phyloP scores from a whole-genome alignment of 257 asterid genomes.

The Nicotiana otophora region DNA sequence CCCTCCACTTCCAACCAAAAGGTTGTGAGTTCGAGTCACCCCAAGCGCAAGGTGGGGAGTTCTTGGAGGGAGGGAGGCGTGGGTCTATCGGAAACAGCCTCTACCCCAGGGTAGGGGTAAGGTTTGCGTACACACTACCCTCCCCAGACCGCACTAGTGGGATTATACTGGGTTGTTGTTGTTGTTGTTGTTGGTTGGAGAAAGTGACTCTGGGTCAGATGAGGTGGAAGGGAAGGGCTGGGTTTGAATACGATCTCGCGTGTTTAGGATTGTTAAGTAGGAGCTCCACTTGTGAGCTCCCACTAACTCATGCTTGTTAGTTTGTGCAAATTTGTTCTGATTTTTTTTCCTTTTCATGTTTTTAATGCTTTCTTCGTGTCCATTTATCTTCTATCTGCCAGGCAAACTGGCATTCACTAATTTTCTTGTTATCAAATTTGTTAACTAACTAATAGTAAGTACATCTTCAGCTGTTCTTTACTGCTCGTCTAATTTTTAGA shows the following conservation, averaged over 20 bases:
- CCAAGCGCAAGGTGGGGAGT: no score
- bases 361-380: neutral
- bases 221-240: neutral
- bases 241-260: neutral
- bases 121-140: no score
- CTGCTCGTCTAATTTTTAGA: neutral
- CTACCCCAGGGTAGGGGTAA: no score
- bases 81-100: no score
- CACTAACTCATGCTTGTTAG: neutral
- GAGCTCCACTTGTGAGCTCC: neutral
- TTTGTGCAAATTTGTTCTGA: neutral
- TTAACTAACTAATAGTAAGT: neutral
- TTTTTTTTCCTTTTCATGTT: neutral
- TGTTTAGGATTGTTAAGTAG: neutral
- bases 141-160: no score
- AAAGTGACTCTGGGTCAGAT: neutral
- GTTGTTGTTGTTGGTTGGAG: neutral
- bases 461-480: neutral
- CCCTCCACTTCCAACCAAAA: no score
- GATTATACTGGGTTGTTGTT: no score
- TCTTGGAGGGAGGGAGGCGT: no score
- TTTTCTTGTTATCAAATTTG: neutral
- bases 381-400: neutral
- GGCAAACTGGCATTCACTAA: neutral
- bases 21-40: no score